These are phyloP conservation scores for sunflower (Helianthus annuus) DNA, from an alignment of 129 eudicot genomes.

Conservation along the genomic window DNA sequence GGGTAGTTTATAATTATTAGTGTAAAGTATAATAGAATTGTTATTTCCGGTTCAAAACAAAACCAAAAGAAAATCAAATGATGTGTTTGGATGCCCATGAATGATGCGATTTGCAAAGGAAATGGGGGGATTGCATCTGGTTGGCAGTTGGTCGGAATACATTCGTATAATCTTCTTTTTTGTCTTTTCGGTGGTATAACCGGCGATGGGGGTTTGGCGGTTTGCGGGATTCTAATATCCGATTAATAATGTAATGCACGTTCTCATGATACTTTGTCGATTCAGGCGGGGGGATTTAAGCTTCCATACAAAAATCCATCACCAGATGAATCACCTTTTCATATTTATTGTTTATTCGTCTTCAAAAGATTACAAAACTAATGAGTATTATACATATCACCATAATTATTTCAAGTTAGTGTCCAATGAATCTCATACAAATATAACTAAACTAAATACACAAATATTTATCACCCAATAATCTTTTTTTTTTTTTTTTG, in stretches of 20 bases:
- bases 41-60: background rate
- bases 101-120: conserved; percentile 20
- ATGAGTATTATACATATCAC: background rate
- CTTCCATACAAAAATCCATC: conserved; percentile 5
- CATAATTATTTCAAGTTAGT: conserved; percentile 13
- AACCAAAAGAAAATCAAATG: background rate
- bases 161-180: conserved; percentile 32
- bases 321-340: conserved; percentile 33
- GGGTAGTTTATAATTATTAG: too few relatives aligned
- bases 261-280: conserved; percentile 37
- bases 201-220: conserved; percentile 33
- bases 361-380: conserved; percentile 18
- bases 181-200: conserved; percentile 26
- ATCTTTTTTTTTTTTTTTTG: background rate
- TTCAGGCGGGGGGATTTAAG: conserved; percentile 4
- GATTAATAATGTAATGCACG: conserved; percentile 37
- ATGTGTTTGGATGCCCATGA: background rate
- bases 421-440: background rate
- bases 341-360: conserved; percentile 16
- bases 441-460: background rate
- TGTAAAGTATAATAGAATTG: background rate
- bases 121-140: background rate
- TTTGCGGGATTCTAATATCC: conserved; percentile 19
- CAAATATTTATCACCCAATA: background rate
- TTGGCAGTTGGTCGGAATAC: conserved; percentile 31